A percentile compares a stretch with the other conserved stretches of the same genome.
Evolutionary conservation across 2,329 filamentous ascomycete species (phyloP).

Genomic region (Capronia americana): DNA sequence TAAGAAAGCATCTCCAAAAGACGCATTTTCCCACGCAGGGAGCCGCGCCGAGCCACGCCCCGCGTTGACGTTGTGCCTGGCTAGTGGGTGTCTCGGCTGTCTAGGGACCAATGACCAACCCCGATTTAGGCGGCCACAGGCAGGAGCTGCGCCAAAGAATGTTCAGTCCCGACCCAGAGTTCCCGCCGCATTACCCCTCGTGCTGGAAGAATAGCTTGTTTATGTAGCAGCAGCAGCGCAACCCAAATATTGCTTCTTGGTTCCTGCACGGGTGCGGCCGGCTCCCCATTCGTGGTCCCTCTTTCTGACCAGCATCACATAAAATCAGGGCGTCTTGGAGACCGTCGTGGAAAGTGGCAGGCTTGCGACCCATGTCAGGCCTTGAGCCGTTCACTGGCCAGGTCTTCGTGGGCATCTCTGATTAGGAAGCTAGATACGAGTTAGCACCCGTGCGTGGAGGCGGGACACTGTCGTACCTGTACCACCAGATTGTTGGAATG

Average conservation of each 20-base stretch:
- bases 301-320: neutral
- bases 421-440: constrained; percentile 73
- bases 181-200: neutral
- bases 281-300: neutral
- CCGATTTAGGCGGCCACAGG: constrained; percentile 4
- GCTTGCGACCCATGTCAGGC: constrained; percentile 52
- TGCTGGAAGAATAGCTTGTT: neutral
- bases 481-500: constrained; percentile 85
- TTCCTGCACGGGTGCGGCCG: neutral
- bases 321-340: too few relatives aligned
- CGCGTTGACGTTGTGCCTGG: constrained; percentile 29
- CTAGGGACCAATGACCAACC: constrained; percentile 6
- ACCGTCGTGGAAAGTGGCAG: neutral
- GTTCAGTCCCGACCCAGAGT: neutral
- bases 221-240: neutral
- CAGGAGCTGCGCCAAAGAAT: constrained; percentile 18
- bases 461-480: constrained; percentile 73
- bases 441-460: constrained; percentile 6
- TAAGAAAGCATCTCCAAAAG: constrained; percentile 22
- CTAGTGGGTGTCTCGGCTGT: constrained; percentile 20
- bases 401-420: constrained; percentile 82
- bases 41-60: constrained; percentile 22
- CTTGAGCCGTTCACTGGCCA: constrained; percentile 75
- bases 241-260: neutral
- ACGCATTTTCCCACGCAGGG: neutral